Percentiles rank a stretch among this genome's conserved stretches.
phyloP scores from a whole-genome alignment of 495 filamentous ascomycete species.

The Bryoglossum gracile region DNA sequence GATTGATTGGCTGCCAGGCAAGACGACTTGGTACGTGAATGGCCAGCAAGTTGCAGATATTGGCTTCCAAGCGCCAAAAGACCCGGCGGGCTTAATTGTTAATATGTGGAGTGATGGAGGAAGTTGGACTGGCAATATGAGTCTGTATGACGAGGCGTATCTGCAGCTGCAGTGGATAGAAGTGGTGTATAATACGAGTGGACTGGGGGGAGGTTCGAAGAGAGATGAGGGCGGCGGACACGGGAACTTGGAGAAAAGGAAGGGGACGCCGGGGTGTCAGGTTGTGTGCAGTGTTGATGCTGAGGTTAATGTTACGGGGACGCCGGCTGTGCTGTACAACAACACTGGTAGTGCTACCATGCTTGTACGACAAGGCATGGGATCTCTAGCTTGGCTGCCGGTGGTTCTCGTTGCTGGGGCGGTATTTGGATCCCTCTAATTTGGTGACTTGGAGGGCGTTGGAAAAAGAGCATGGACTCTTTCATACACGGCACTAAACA shows the following conservation, averaged over 20 bases:
- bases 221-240: slow-evolving; percentile 5
- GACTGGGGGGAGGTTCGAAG: slow-evolving; percentile 11
- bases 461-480: too few relatives aligned
- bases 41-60: slow-evolving; percentile 48
- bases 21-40: slow-evolving; percentile 64
- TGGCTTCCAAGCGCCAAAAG: slow-evolving; percentile 53
- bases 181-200: slow-evolving; percentile 56
- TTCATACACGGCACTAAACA: too few relatives aligned
- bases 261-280: slow-evolving; percentile 24
- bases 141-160: slow-evolving; percentile 46
- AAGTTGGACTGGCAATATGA: slow-evolving; percentile 68
- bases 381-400: slow-evolving; percentile 13
- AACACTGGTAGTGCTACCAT: slow-evolving; percentile 24
- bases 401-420: slow-evolving; percentile 4
- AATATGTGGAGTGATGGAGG: slow-evolving; percentile 77
- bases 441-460: too few relatives aligned
- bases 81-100: slow-evolving; percentile 53
- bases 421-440: slow-evolving; percentile 4
- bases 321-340: slow-evolving; percentile 37
- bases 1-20: slow-evolving; percentile 58
- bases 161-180: slow-evolving; percentile 72
- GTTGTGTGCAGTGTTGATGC: slow-evolving; percentile 46
- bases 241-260: slow-evolving; percentile 12
- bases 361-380: not conserved
- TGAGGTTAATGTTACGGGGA: slow-evolving; percentile 31